phyloP scores from a whole-genome alignment of 2,329 filamentous ascomycete genomes.

The Didymella glomerata region DNA sequence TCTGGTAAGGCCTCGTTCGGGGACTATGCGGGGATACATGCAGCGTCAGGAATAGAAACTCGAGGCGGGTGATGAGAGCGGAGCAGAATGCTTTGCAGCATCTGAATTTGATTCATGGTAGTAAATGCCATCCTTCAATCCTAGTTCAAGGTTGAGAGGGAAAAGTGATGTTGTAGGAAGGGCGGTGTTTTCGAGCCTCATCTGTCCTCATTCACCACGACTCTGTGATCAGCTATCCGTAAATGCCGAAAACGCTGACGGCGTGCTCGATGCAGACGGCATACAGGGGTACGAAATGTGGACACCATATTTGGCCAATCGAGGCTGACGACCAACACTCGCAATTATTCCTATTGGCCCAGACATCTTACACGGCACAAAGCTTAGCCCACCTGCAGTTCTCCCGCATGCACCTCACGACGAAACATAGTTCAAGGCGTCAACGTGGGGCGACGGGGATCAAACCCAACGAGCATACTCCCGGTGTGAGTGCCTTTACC shows the following conservation, averaged over 20 bases:
- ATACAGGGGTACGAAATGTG: constrained; percentile 18
- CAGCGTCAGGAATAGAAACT: constrained; percentile 17
- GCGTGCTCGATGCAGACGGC: constrained; percentile 1
- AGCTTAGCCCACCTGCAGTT: constrained; percentile 13
- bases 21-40: constrained; percentile 16
- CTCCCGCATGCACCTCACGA: not conserved
- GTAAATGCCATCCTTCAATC: too few species aligned
- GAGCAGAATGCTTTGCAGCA: not conserved
- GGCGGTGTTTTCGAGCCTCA: not conserved
- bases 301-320: constrained; percentile 16
- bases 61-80: constrained; percentile 4
- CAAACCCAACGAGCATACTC: constrained; percentile 19
- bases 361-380: constrained; percentile 13
- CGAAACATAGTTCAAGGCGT: constrained; percentile 3
- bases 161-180: not conserved
- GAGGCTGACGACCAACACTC: constrained; percentile 6
- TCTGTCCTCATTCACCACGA: not conserved
- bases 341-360: constrained; percentile 8
- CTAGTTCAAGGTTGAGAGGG: not conserved
- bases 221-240: not conserved
- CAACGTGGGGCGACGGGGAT: constrained; percentile 16
- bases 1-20: constrained; percentile 17
- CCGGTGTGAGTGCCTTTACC: constrained; percentile 13
- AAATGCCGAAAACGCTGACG: constrained; percentile 10
- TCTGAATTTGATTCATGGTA: not conserved